Evolutionary conservation across 352 stramenopile species (phyloP).

Genomic region (Globisporangium apiculatum): DNA sequence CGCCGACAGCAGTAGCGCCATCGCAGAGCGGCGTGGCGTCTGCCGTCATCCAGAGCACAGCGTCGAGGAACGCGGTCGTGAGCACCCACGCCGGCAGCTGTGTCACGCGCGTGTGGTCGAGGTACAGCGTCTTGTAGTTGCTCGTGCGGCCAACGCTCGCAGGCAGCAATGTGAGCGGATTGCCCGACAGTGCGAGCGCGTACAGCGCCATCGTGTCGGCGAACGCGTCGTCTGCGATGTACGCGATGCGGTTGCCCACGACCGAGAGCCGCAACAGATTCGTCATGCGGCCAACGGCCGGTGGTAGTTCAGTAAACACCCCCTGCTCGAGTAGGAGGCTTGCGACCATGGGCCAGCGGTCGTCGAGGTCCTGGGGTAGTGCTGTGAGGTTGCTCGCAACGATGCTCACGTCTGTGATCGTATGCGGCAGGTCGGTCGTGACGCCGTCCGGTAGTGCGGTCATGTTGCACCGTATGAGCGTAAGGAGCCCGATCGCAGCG

Average conservation of each 20-base stretch:
- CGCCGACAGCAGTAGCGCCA: too few species aligned
- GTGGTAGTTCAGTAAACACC: constrained; percentile 2
- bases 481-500: neutral
- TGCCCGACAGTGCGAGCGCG: constrained; percentile 7
- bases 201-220: constrained; percentile 4
- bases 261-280: constrained; percentile 5
- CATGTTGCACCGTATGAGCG: constrained; percentile 4
- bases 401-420: constrained; percentile 10
- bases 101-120: constrained; percentile 2
- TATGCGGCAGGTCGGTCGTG: constrained; percentile 16
- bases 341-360: constrained; percentile 13
- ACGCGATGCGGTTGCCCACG: neutral
- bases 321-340: constrained; percentile 17
- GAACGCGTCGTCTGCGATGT: neutral
- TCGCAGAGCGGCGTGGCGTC: constrained; percentile 1
- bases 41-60: constrained; percentile 4
- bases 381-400: constrained; percentile 15
- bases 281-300: constrained; percentile 3
- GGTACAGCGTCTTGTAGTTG: constrained; percentile 12
- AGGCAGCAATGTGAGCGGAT: neutral
- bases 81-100: constrained; percentile 3
- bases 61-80: constrained; percentile 5
- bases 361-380: constrained; percentile 9
- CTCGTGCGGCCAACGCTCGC: neutral
- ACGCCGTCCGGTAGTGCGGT: constrained; percentile 4